These are phyloP conservation scores for Aspergillus carbonarius DNA, from an alignment of 2,329 filamentous ascomycete genomes.

Conservation along the genomic window DNA sequence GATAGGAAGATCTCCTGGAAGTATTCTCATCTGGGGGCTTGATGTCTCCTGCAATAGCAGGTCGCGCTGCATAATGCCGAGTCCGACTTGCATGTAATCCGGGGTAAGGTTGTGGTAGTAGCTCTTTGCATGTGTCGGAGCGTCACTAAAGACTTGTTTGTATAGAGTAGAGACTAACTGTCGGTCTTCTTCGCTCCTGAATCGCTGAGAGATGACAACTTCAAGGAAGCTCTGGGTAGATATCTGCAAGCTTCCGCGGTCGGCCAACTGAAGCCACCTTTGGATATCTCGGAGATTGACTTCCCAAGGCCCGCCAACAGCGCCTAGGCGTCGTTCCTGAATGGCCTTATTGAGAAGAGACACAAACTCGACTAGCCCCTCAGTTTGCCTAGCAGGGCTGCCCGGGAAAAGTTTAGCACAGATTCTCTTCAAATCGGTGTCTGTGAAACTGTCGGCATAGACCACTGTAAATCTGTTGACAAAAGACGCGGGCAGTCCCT, in stretches of 20 bases:
- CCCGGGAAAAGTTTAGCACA: constrained; percentile 73
- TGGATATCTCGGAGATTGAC: constrained; percentile 90
- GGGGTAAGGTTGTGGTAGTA: constrained; percentile 71
- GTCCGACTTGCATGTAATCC: constrained; percentile 71
- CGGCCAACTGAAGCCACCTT: constrained; percentile 77
- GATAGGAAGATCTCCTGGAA: constrained; percentile 57
- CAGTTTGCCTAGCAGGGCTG: constrained; percentile 59
- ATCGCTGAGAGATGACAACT: constrained; percentile 81
- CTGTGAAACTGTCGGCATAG: constrained; percentile 85
- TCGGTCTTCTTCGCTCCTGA: constrained; percentile 71
- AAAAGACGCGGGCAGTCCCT: constrained; percentile 91
- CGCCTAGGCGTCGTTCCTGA: constrained; percentile 54
- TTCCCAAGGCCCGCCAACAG: constrained; percentile 79
- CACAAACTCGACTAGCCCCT: constrained; percentile 75
- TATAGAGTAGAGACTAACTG: constrained; percentile 66
- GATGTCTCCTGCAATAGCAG: constrained; percentile 35
- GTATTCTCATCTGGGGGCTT: constrained; percentile 35
- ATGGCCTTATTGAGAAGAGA: constrained; percentile 71
- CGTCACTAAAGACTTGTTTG: constrained; percentile 58
- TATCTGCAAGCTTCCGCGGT: constrained; percentile 61
- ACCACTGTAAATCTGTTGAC: constrained; percentile 98
- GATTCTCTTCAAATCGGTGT: constrained; percentile 78
- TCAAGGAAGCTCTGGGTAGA: constrained; percentile 72
- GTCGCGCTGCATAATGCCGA: constrained; percentile 68
- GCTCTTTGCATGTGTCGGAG: constrained; percentile 50